Conservation (phyloP, 306 rosid genomes). For the Inga leiocalycina region DNA sequence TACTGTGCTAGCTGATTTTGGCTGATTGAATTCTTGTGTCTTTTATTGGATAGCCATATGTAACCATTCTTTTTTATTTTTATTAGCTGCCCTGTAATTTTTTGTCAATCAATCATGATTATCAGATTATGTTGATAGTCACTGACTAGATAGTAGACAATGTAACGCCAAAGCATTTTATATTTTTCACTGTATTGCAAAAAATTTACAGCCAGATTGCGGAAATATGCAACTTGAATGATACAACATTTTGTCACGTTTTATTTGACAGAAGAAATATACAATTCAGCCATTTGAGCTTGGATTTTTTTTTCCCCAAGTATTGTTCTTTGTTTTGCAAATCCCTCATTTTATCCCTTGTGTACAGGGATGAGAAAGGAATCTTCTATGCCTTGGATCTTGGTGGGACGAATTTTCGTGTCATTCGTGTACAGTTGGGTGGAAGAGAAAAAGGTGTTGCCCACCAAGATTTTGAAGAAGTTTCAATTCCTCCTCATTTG, state of each 20-base stretch:
- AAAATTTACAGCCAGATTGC: conserved; percentile 10
- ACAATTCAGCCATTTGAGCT: background rate
- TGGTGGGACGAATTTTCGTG: conserved; percentile 97
- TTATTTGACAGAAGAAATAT: background rate
- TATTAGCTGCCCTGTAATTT: background rate
- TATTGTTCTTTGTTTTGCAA: background rate
- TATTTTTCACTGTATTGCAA: conserved; percentile 16
- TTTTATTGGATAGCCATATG: background rate
- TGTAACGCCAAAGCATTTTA: conserved; percentile 7
- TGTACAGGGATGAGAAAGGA: conserved; percentile 83
- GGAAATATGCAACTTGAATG: conserved; percentile 3
- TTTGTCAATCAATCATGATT: conserved; percentile 3
- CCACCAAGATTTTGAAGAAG: conserved; percentile 66
- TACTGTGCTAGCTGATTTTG: conserved; percentile 10
- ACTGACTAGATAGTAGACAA: background rate
- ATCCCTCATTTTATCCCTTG: conserved; percentile 22
- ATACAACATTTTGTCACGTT: conserved; percentile 7
- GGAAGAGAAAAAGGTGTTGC: conserved; percentile 70
- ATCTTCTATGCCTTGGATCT: conserved; percentile 92
- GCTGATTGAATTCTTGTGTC: background rate
- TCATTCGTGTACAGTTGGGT: conserved; percentile 84
- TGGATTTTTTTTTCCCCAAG: background rate
- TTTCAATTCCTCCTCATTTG: conserved; percentile 92
- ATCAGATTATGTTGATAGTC: background rate
- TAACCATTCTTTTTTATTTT: background rate